A percentile compares a stretch with the other conserved stretches of the same genome.
phyloP scores from a whole-genome alignment of 2,329 filamentous ascomycete species.

The Fusarium nygamai region DNA sequence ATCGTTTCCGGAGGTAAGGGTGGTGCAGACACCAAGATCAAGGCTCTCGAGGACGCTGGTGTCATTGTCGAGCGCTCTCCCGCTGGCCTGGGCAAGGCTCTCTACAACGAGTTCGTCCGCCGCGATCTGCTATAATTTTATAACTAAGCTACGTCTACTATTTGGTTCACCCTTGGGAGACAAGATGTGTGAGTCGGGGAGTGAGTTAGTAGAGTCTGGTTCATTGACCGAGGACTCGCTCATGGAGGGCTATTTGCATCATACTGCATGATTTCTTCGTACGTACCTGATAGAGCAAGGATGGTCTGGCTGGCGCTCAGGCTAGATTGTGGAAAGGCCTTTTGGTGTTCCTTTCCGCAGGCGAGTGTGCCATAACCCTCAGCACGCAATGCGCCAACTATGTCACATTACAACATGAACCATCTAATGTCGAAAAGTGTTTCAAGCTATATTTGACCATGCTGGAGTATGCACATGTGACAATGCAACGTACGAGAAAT shows the following conservation, averaged over 20 bases:
- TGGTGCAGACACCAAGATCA: slow-evolving; percentile 97
- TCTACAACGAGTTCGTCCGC: slow-evolving; percentile 96
- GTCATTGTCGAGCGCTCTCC: slow-evolving; percentile 97
- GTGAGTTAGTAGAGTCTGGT: slow-evolving; percentile 39
- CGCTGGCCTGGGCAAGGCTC: slow-evolving; percentile 88
- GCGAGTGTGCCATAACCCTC: slow-evolving; percentile 36
- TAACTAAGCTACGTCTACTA: slow-evolving; percentile 22
- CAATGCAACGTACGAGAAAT: neutral
- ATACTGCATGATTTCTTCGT: slow-evolving; percentile 44
- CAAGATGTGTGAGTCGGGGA: slow-evolving; percentile 22
- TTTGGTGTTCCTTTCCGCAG: slow-evolving; percentile 30
- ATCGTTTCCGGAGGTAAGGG: slow-evolving; percentile 98
- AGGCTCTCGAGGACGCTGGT: slow-evolving; percentile 89
- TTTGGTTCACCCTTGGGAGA: slow-evolving; percentile 10
- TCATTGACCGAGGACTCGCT: slow-evolving; percentile 33
- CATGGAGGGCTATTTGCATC: slow-evolving; percentile 44
- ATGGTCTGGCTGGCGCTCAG: slow-evolving; percentile 43
- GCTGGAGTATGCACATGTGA: slow-evolving; percentile 2
- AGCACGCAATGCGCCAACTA: slow-evolving; percentile 39
- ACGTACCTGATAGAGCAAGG: slow-evolving; percentile 49
- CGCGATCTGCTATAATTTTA: slow-evolving; percentile 84
- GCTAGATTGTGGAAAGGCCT: slow-evolving; percentile 41
- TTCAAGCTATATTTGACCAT: slow-evolving; percentile 12
- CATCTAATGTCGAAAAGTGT: slow-evolving; percentile 35
- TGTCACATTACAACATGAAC: slow-evolving; percentile 37